Evolutionary conservation across 2,329 filamentous ascomycete species (phyloP).

Genomic region (Aschersonia sp.): DNA sequence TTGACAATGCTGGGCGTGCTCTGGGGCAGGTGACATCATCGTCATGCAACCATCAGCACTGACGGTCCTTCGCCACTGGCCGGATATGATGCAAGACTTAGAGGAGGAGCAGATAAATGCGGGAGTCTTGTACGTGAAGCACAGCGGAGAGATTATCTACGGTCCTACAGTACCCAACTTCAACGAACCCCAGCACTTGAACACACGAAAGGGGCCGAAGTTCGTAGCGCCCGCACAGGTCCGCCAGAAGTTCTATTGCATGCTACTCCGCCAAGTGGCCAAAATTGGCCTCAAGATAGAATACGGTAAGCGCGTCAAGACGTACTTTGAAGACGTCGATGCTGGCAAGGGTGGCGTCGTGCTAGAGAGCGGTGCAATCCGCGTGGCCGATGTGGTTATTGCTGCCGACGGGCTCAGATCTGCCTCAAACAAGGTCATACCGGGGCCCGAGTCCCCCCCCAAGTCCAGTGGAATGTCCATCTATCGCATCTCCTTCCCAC

Average conservation of each 20-base stretch:
- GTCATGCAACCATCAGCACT: conserved; percentile 3
- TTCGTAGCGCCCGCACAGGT: not conserved
- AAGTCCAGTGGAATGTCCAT: conserved; percentile 2
- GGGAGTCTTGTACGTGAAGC: not conserved
- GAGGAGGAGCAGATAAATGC: conserved; percentile 1
- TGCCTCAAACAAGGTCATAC: not conserved
- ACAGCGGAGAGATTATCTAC: conserved; percentile 2
- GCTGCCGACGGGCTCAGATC: conserved; percentile 5
- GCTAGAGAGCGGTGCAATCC: not conserved
- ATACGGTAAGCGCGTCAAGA: not conserved
- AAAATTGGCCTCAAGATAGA: conserved; percentile 3
- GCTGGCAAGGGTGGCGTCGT: not conserved
- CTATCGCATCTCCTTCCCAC: conserved; percentile 1
- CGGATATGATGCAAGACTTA: conserved; percentile 2
- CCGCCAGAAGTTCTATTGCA: conserved; percentile 1
- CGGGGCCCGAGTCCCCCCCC: not conserved
- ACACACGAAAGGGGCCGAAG: not conserved
- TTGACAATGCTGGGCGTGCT: too few relatives aligned
- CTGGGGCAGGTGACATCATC: conserved; percentile 1
- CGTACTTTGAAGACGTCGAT: conserved; percentile 2
- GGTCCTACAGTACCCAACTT: conserved; percentile 1
- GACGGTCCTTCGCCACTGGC: conserved; percentile 3
- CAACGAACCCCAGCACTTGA: conserved; percentile 1
- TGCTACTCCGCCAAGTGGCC: conserved; percentile 2
- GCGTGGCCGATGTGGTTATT: conserved; percentile 4